Percentiles rank a stretch among this genome's conserved stretches.
Evolutionary conservation across 164 flowering plant species (phyloP).

Genomic region (Umbilicus rupestris): DNA sequence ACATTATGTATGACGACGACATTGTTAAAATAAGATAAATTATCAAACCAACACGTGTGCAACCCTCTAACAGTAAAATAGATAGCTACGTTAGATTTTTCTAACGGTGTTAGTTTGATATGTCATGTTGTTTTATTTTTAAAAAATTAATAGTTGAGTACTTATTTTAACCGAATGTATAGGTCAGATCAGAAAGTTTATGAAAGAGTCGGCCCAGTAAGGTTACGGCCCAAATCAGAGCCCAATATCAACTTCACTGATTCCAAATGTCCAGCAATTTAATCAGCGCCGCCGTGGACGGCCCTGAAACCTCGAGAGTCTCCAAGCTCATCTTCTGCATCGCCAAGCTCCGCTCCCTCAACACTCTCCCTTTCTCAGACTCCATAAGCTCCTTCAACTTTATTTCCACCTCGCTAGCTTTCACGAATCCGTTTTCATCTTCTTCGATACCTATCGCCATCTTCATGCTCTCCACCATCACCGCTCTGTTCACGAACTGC

Average conservation of each 20-base stretch:
- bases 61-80: too few species aligned
- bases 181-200: too few species aligned
- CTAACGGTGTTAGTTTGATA: too few species aligned
- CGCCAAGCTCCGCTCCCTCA: conserved; percentile 10
- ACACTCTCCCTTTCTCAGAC: conserved; percentile 13
- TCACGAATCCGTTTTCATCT: conserved; percentile 20
- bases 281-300: conserved; percentile 13
- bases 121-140: too few species aligned
- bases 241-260: not conserved
- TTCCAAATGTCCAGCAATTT: conserved; percentile 8
- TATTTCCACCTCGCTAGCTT: conserved; percentile 17
- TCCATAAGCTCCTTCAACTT: conserved; percentile 24
- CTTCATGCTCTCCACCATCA: conserved; percentile 22
- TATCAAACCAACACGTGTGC: too few species aligned
- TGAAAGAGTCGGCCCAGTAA: too few species aligned
- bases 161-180: too few species aligned
- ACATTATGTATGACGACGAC: too few species aligned
- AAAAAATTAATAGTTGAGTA: too few species aligned
- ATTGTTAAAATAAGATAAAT: too few species aligned
- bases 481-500: conserved; percentile 17
- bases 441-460: conserved; percentile 19
- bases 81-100: too few species aligned
- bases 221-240: not conserved
- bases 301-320: conserved; percentile 15
- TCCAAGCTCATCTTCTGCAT: conserved; percentile 15